Evolutionary conservation across 768 basidiomycete genomes (phyloP), one percentile per base, ranked within the genome.

Genomic region (Suillus subluteus): DNA sequence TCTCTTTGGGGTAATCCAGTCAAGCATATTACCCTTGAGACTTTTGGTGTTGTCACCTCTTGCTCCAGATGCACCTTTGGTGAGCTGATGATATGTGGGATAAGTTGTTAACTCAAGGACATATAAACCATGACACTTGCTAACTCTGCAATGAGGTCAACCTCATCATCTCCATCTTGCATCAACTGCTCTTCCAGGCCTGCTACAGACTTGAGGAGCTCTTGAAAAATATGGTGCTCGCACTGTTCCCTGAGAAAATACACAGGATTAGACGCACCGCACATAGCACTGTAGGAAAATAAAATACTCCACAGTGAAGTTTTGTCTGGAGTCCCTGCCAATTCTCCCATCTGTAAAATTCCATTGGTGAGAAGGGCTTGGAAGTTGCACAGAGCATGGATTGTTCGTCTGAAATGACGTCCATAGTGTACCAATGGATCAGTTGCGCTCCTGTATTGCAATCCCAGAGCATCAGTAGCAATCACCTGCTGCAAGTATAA

Each of bases 381-480:
- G 9, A 75, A 48, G 48, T 63, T 68, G 58, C 73, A 75, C 12
- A 74, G 68, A 0, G 70, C 66, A 55, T 73, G 69, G 3, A 73
- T 55, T 1, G 67, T 67, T 41, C 65, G 16, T 3, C 73, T 66
- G 32, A 76, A 76, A 43, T 76, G 74, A 4, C 55, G 61, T 5
- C 74, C 69, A 54, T 72, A 66, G 37, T 73, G 71, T 21, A 69
- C 66, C 30, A 74, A 44, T 9, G 69, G 72, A 66, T 73, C 72
- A 4, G 68, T 65, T 18, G 30, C 21, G 16, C 46, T 52, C 35
- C 35, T 35, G 35, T 35, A 35, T 35, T 35, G 3, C 35, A 35
- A 35, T 35, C 35, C 35, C 35, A 35, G 8, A 35, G 35, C 35
- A 35, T 35, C 35, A 8, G 35, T 35, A 35, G 35, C 35, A 35